Conservation (phyloP, 768 basidiomycete species). For the Mycena maculata region DNA sequence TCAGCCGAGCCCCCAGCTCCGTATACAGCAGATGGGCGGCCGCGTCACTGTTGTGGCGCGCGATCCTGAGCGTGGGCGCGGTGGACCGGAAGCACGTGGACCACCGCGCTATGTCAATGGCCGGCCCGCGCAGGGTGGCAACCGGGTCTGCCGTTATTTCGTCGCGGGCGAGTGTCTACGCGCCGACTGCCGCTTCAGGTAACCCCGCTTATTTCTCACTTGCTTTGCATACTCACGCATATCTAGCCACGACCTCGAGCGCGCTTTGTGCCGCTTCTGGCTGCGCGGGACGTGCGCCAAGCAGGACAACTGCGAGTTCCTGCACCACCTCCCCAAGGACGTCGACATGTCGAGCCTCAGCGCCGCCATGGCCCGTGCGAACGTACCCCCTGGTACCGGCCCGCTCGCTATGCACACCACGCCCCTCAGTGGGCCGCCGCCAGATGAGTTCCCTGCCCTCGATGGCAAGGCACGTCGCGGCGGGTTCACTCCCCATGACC, state of each 20-base stretch:
- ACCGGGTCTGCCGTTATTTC: constrained; percentile 95
- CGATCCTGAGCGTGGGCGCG: constrained; percentile 53
- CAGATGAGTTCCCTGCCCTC: constrained; percentile 82
- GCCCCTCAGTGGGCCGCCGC: too few species aligned
- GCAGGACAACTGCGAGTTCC: constrained; percentile 95
- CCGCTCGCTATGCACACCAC: constrained; percentile 55
- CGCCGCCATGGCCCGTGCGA: constrained; percentile 74
- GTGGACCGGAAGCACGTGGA: constrained; percentile 51
- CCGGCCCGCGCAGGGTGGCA: constrained; percentile 68
- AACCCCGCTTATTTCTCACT: constrained; percentile 38
- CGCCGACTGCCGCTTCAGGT: constrained; percentile 99
- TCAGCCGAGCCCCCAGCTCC: constrained; percentile 54
- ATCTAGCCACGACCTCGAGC: constrained; percentile 90
- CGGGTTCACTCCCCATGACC: constrained; percentile 68
- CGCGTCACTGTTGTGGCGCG: constrained; percentile 74
- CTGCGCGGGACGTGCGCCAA: constrained; percentile 97
- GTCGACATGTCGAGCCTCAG: constrained; percentile 81
- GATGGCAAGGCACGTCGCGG: constrained; percentile 58
- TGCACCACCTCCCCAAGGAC: constrained; percentile 91
- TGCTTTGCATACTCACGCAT: constrained; percentile 18
- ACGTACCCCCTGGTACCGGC: constrained; percentile 62
- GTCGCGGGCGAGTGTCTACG: constrained; percentile 95
- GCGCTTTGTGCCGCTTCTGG: constrained; percentile 97
- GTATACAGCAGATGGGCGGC: constrained; percentile 74
- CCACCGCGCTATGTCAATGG: constrained; percentile 62